A percentile compares a stretch with the other conserved stretches of the same genome.
Evolutionary conservation across 2,329 filamentous ascomycete species (phyloP).

Genomic region (Plenodomus lindquistii): DNA sequence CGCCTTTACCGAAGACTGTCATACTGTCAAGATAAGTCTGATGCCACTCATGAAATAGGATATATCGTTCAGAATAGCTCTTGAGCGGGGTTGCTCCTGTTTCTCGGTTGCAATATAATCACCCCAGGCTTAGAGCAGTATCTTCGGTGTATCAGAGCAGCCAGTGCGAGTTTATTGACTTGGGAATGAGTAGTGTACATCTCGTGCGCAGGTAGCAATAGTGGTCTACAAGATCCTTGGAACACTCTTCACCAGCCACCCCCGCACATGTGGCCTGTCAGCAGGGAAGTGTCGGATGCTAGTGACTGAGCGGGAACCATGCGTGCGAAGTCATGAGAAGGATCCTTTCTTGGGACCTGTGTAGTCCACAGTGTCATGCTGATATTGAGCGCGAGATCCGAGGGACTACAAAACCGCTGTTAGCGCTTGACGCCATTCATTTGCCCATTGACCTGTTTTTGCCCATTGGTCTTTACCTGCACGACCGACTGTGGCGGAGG

Average conservation of each 20-base stretch:
- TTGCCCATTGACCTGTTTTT: slow-evolving; percentile 45
- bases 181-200: neutral
- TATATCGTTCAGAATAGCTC: too few relatives aligned
- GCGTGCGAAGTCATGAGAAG: neutral
- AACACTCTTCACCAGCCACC: too few relatives aligned
- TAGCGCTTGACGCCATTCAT: slow-evolving; percentile 46
- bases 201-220: neutral
- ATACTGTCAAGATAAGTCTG: too few relatives aligned
- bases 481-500: slow-evolving; percentile 36
- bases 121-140: too few relatives aligned
- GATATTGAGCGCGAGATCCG: slow-evolving; percentile 2
- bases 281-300: too few relatives aligned
- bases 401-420: slow-evolving; percentile 20
- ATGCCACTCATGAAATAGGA: too few relatives aligned
- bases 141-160: neutral
- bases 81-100: too few relatives aligned
- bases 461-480: slow-evolving; percentile 42
- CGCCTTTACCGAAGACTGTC: slow-evolving; percentile 16
- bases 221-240: neutral
- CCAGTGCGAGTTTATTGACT: neutral
- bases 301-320: too few relatives aligned
- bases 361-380: neutral
- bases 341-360: neutral
- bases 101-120: too few relatives aligned
- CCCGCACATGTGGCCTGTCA: too few relatives aligned